Conservation (phyloP, 2,329 filamentous ascomycete genomes). For the Colletotrichum magnum region DNA sequence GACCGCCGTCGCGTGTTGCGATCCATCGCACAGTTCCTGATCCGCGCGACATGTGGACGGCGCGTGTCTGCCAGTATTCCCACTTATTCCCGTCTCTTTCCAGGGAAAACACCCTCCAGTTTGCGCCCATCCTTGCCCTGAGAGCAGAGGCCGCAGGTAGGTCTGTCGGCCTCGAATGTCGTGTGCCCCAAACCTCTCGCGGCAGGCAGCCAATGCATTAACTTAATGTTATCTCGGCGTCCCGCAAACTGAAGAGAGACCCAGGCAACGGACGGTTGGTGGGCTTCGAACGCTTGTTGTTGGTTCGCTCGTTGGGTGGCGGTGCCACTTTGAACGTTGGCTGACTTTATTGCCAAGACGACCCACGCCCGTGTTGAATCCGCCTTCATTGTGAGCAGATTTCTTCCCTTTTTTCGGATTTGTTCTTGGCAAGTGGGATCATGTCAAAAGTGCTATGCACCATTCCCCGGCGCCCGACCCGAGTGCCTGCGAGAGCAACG, state of each 20-base stretch:
- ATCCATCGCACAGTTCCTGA: not conserved
- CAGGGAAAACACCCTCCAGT: not conserved
- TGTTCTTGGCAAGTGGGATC: conserved; percentile 23
- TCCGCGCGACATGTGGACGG: not conserved
- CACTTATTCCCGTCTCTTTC: conserved; percentile 19
- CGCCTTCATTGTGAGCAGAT: not conserved
- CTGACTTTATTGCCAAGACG: conserved; percentile 14
- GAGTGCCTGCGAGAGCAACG: not conserved
- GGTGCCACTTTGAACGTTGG: not conserved
- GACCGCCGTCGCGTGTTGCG: not conserved
- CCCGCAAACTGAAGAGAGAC: not conserved
- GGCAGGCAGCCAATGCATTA: conserved; percentile 17
- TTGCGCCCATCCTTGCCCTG: not conserved
- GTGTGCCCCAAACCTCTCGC: not conserved
- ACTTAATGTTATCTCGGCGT: conserved; percentile 11
- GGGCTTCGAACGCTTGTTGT: not conserved
- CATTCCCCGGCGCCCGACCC: not conserved
- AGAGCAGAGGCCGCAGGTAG: not conserved
- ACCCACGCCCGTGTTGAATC: conserved; percentile 6
- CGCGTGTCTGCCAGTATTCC: not conserved
- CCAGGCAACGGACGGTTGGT: not conserved
- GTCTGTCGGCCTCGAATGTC: not conserved
- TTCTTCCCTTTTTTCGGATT: not conserved
- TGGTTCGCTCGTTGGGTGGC: not conserved
- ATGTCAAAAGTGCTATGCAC: conserved; percentile 9